Percentiles rank a stretch among this genome's conserved stretches.
Evolutionary conservation across 2,329 filamentous ascomycete species (phyloP).

Genomic region (Claviceps paspali): DNA sequence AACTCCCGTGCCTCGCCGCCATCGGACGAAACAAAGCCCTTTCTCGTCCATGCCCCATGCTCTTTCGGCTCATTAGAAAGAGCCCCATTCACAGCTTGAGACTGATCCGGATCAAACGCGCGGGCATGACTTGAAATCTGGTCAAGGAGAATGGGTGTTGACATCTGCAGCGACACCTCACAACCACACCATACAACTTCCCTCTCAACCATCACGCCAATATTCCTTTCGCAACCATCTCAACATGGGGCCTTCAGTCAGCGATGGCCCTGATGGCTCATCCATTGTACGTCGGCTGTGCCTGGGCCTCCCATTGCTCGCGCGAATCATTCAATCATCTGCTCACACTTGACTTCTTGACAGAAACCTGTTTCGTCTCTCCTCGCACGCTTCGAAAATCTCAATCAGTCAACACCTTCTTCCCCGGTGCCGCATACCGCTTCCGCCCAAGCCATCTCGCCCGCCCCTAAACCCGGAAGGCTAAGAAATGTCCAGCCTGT

Average conservation of each 20-base stretch:
- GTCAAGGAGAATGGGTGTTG: slow-evolving; percentile 6
- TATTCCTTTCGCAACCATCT: slow-evolving; percentile 10
- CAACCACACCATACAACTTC: background rate
- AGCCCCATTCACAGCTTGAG: background rate
- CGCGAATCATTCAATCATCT: background rate
- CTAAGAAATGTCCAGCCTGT: slow-evolving; percentile 25
- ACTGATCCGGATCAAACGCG: background rate
- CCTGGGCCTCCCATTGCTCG: background rate
- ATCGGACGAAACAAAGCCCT: background rate
- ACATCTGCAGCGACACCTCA: slow-evolving; percentile 3
- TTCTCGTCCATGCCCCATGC: background rate
- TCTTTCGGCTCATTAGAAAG: background rate
- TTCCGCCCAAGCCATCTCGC: slow-evolving; percentile 20
- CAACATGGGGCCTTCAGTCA: slow-evolving; percentile 17
- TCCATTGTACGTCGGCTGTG: slow-evolving; percentile 46
- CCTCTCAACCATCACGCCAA: too few species aligned
- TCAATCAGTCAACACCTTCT: slow-evolving; percentile 22
- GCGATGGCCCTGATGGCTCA: slow-evolving; percentile 55
- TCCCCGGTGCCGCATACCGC: slow-evolving; percentile 10
- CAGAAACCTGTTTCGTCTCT: slow-evolving; percentile 73
- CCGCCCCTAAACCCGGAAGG: slow-evolving; percentile 27
- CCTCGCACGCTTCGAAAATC: slow-evolving; percentile 67
- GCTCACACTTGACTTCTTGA: background rate
- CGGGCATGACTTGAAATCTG: slow-evolving; percentile 5
- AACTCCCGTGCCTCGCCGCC: background rate